Evolutionary conservation across 176 grass and related monocot species (phyloP), one percentile per base, ranked within the genome.

Genomic region (Saccharum spontaneum): DNA sequence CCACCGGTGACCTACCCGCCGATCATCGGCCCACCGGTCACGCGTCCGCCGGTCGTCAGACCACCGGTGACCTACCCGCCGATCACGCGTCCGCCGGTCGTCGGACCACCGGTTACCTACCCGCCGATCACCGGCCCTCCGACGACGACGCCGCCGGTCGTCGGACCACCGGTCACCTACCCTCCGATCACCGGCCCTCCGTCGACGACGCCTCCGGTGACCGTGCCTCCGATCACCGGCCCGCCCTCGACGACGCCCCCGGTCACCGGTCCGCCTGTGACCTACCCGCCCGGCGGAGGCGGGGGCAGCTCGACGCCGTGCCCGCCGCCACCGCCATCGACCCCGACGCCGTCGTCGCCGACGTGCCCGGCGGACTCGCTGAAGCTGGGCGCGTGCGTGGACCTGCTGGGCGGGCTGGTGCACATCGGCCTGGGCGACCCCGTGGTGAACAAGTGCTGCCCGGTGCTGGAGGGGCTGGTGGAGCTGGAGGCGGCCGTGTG

Each of bases 401-500:
- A 99, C 83, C 82, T 99, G 75, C 89, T 99, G 28, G 93, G 93
- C 20, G 97, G 97, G 60, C 81, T 99, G 90, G 91, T 99, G 83
- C 97, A 99, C 84, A n/a, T 99, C 23, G 97, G 93, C 0, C n/a
- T 94, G 3, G 97, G 97, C 67, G 91, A 94, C 81, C 93, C 96
- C 24, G 97, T 84, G 66, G 97, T 75, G 79, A 98, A 98, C 88
- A 45, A 91, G 86, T 98, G 96, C 82, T 99, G 97, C 87, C 97
- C 94, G 67, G 49, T 99, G 82, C 90, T 99, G 70, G 26, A 85
- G 40, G 97, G 97, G 24, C 86, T 99, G 18, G 97, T 94, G 61
- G 97, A 99, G 79, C 52, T 92, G 31, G 97, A 99, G 88, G 97
- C 97, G 41, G 97, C 97, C 6, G 91, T 99, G 18, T 99, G 97